Conservation (phyloP, 2,329 filamentous ascomycete genomes). For the Phoma sp. region DNA sequence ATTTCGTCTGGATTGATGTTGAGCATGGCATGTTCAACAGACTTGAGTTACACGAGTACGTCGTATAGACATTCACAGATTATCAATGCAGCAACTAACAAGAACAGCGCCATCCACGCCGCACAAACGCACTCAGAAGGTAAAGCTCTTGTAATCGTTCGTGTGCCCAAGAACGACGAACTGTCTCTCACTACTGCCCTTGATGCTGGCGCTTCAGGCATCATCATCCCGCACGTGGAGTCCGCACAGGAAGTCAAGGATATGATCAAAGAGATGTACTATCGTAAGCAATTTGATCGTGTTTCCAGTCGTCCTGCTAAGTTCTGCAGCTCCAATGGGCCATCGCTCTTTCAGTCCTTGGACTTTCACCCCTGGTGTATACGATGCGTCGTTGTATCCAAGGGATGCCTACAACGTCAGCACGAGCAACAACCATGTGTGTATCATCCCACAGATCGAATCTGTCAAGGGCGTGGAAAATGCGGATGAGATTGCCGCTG, state of each 20-base stretch:
- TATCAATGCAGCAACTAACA: not conserved
- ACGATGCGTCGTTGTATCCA: conserved; percentile 25
- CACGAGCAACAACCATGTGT: conserved; percentile 34
- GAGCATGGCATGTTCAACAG: conserved; percentile 38
- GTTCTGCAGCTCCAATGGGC: conserved; percentile 19
- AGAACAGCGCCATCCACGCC: conserved; percentile 30
- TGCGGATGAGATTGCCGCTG: conserved; percentile 34
- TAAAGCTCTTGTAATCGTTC: conserved; percentile 29
- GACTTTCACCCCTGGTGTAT: conserved; percentile 31
- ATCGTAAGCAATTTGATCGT: conserved; percentile 6
- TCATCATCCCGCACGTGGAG: conserved; percentile 33
- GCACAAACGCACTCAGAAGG: conserved; percentile 37
- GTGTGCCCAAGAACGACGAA: conserved; percentile 34
- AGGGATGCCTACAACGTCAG: conserved; percentile 32
- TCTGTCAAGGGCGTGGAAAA: conserved; percentile 34
- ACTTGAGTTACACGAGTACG: conserved; percentile 34
- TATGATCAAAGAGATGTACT: conserved; percentile 33
- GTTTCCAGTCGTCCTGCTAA: not conserved
- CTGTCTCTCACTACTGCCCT: conserved; percentile 31
- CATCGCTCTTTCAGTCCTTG: conserved; percentile 36
- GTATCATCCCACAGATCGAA: conserved; percentile 37
- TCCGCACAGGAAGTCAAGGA: conserved; percentile 32
- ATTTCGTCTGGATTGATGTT: conserved; percentile 38
- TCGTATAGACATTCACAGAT: not conserved
- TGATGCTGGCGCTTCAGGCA: conserved; percentile 32